Conservation (phyloP, 768 basidiomycete species). For the Omphalotus guepiniiformis region DNA sequence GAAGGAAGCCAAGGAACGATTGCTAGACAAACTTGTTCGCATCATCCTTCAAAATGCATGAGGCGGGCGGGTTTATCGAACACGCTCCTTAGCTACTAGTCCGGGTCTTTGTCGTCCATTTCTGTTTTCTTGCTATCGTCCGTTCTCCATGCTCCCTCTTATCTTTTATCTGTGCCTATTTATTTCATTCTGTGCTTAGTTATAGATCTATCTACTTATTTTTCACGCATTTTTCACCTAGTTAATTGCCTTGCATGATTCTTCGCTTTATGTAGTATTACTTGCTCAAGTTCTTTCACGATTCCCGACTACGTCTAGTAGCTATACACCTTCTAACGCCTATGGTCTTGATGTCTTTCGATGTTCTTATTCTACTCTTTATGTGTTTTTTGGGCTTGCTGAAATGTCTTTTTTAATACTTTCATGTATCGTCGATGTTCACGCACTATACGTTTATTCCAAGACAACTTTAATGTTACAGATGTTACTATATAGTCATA, state of each 20-base stretch:
- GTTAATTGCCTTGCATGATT: too few relatives aligned
- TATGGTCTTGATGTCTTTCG: too few relatives aligned
- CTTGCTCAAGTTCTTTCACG: too few relatives aligned
- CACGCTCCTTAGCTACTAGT: neutral
- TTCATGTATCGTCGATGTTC: slow-evolving; percentile 4
- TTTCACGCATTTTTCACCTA: too few relatives aligned
- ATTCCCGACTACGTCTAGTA: too few relatives aligned
- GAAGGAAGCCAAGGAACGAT: slow-evolving; percentile 42
- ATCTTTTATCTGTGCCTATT: neutral
- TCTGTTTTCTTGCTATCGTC: neutral
- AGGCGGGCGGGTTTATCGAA: neutral
- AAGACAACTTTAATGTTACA: slow-evolving; percentile 6
- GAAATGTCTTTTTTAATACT: too few relatives aligned
- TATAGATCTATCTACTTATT: too few relatives aligned
- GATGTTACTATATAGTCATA: neutral
- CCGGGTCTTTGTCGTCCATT: neutral
- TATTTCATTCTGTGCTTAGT: neutral
- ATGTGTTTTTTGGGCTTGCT: slow-evolving; percentile 3
- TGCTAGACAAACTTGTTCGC: slow-evolving; percentile 57
- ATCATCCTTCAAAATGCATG: slow-evolving; percentile 54
- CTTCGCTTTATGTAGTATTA: too few relatives aligned
- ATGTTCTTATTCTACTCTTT: neutral
- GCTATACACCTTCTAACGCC: too few relatives aligned
- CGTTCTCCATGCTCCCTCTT: neutral
- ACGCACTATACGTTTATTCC: neutral